phyloP scores from a whole-genome alignment of 805 yeast species.

The Metschnikowia bowlesiae region DNA sequence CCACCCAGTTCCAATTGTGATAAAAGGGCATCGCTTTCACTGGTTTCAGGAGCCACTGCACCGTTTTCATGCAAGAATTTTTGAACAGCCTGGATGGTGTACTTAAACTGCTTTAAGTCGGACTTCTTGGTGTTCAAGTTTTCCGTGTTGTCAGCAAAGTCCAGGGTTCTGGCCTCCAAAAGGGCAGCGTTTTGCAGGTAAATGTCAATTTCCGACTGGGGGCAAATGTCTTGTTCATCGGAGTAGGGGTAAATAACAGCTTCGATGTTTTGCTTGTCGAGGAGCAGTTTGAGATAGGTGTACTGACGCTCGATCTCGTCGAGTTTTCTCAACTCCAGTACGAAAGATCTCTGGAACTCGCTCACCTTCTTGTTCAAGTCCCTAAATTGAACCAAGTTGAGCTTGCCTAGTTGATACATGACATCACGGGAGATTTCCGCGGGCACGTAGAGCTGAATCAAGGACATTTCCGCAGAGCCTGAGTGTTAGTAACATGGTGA shows the following conservation, averaged over 20 bases:
- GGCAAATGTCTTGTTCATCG: constrained; percentile 23
- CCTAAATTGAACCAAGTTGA: constrained; percentile 82
- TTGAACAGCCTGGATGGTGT: constrained; percentile 36
- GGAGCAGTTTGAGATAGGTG: constrained; percentile 40
- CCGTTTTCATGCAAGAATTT: constrained; percentile 31
- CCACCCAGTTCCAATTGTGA: constrained; percentile 38
- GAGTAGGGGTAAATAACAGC: constrained; percentile 32
- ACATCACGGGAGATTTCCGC: constrained; percentile 85
- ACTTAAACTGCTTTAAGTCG: constrained; percentile 66
- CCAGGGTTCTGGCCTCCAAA: constrained; percentile 69
- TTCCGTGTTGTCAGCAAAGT: constrained; percentile 66
- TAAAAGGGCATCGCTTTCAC: constrained; percentile 36
- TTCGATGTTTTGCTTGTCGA: constrained; percentile 46
- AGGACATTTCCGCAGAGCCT: constrained; percentile 96
- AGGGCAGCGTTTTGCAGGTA: constrained; percentile 56
- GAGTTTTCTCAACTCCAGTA: constrained; percentile 74
- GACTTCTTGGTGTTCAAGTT: constrained; percentile 59
- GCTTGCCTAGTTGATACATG: constrained; percentile 79
- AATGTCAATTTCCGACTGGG: constrained; percentile 67
- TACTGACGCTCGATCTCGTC: constrained; percentile 88
- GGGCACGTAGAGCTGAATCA: constrained; percentile 87
- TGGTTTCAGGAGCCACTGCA: constrained; percentile 15
- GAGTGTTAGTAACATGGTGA: constrained; percentile 14
- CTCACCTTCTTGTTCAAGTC: constrained; percentile 75
- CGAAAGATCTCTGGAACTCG: constrained; percentile 87